These are phyloP conservation scores for Nicotiana obtusifolia DNA, from an alignment of 257 asterid species.

Conservation along the genomic window DNA sequence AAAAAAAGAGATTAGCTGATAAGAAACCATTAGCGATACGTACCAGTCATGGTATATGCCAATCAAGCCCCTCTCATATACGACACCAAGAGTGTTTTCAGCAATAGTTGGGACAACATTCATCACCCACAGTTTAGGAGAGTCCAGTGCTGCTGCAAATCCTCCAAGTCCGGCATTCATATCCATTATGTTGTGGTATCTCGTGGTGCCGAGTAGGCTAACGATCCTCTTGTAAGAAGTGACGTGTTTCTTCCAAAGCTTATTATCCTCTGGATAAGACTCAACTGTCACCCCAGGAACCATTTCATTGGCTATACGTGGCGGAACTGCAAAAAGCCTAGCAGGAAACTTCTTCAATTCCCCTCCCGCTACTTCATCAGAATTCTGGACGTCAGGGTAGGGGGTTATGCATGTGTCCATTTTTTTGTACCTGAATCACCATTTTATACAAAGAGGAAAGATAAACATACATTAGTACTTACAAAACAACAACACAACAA, in stretches of 20 bases:
- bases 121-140: slow-evolving; percentile 87
- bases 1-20: not conserved
- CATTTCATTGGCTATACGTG: slow-evolving; percentile 53
- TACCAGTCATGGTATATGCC: slow-evolving; percentile 97
- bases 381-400: slow-evolving; percentile 45
- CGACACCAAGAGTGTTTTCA: slow-evolving; percentile 56
- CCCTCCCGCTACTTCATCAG: slow-evolving; percentile 55
- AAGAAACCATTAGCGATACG: not conserved
- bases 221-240: slow-evolving; percentile 49
- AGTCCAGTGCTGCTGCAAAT: slow-evolving; percentile 81
- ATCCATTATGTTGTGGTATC: slow-evolving; percentile 85
- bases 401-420: slow-evolving; percentile 79
- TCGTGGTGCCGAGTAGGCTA: slow-evolving; percentile 55
- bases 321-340: slow-evolving; percentile 77
- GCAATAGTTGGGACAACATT: slow-evolving; percentile 78
- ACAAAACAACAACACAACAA: too few relatives aligned
- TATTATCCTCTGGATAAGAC: slow-evolving; percentile 56
- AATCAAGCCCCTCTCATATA: slow-evolving; percentile 80
- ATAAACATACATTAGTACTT: not conserved
- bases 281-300: slow-evolving; percentile 60
- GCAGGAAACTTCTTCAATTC: slow-evolving; percentile 66
- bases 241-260: slow-evolving; percentile 71
- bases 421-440: slow-evolving; percentile 60
- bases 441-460: not conserved
- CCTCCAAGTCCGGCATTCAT: slow-evolving; percentile 95